Percentiles rank a stretch among this genome's conserved stretches.
phyloP scores from a whole-genome alignment of 148 eudicot genomes.

The Arbutus unedo region DNA sequence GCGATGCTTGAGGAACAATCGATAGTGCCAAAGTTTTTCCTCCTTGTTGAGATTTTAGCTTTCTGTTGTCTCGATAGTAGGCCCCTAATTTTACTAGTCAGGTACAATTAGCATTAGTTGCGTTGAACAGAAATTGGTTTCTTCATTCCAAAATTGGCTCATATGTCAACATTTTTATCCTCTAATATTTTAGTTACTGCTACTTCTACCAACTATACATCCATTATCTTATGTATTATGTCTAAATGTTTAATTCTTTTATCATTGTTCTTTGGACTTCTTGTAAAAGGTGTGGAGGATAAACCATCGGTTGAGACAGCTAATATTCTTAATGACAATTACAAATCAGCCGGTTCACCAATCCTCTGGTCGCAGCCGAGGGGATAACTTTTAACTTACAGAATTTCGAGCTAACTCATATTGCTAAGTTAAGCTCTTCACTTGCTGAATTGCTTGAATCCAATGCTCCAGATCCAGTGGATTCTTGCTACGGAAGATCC shows the following conservation, averaged over 20 bases:
- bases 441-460: constrained; percentile 50
- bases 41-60: too few species aligned
- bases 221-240: too few species aligned
- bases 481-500: constrained; percentile 45
- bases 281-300: constrained; percentile 58
- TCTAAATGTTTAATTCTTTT: not conserved
- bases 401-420: constrained; percentile 36
- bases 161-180: too few species aligned
- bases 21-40: too few species aligned
- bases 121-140: too few species aligned
- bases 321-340: constrained; percentile 38
- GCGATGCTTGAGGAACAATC: too few species aligned
- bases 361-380: constrained; percentile 35
- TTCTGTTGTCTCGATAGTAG: too few species aligned
- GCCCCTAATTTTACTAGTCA: too few species aligned
- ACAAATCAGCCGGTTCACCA: constrained; percentile 44
- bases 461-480: constrained; percentile 40
- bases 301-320: constrained; percentile 36
- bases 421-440: constrained; percentile 50
- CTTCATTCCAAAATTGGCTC: too few species aligned
- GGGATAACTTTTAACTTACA: constrained; percentile 49
- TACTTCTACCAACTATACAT: too few species aligned
- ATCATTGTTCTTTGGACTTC: not conserved
- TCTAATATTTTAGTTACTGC: too few species aligned
- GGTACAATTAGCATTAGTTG: too few species aligned